phyloP scores from a whole-genome alignment of 306 rosid species.

The Quercus berberidifolia region DNA sequence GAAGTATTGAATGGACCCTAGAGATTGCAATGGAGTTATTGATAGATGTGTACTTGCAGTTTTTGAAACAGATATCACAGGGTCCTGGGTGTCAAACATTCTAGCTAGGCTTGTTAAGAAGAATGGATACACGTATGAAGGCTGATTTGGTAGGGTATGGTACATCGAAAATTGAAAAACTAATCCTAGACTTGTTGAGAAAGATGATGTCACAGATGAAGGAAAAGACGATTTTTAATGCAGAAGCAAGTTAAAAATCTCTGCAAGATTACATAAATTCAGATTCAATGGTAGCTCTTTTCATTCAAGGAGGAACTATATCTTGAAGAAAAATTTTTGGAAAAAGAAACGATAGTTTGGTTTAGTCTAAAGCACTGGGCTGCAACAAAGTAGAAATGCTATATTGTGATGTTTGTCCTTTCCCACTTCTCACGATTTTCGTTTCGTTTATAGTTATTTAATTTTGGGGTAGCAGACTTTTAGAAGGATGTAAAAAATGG shows the following conservation, averaged over 20 bases:
- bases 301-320: slow-evolving; percentile 70
- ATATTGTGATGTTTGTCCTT: no score
- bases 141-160: slow-evolving; percentile 77
- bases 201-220: slow-evolving; percentile 69
- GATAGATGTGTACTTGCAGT: slow-evolving; percentile 62
- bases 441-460: no score
- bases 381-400: no score
- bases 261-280: slow-evolving; percentile 75
- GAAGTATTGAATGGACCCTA: slow-evolving; percentile 87
- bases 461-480: neutral
- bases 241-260: slow-evolving; percentile 67
- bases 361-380: no score
- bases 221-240: slow-evolving; percentile 48
- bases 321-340: slow-evolving; percentile 35
- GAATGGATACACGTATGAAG: slow-evolving; percentile 91
- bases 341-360: neutral
- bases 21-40: slow-evolving; percentile 70
- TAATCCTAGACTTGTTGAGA: slow-evolving; percentile 59
- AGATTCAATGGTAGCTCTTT: slow-evolving; percentile 89
- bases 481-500: neutral
- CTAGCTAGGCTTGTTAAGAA: slow-evolving; percentile 83
- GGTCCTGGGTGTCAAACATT: slow-evolving; percentile 56
- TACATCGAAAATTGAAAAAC: slow-evolving; percentile 44
- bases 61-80: slow-evolving; percentile 54
- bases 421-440: no score